Evolutionary conservation across 1,284 basidiomycete genomes (phyloP).

Genomic region (Kwoniella shivajii): DNA sequence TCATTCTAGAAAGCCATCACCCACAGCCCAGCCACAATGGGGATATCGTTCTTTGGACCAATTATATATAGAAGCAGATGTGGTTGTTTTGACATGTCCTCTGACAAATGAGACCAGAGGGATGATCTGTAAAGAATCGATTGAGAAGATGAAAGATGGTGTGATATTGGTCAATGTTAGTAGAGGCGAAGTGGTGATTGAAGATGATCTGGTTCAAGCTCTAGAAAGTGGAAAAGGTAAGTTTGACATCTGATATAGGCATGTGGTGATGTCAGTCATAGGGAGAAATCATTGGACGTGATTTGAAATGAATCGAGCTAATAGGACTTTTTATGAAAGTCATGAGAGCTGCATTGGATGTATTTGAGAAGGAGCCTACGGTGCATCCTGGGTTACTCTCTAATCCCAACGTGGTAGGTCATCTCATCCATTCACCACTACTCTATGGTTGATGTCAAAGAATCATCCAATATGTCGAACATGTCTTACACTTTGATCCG

Average conservation of each 20-base stretch:
- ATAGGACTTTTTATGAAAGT: conserved; percentile 24
- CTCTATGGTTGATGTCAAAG: too few relatives aligned
- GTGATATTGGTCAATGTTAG: conserved; percentile 34
- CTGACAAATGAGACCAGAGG: conserved; percentile 25
- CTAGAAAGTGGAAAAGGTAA: conserved; percentile 34
- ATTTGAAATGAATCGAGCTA: neutral
- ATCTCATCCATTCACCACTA: neutral
- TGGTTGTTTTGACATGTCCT: conserved; percentile 31
- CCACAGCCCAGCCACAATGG: conserved; percentile 6
- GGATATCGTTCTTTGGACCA: conserved; percentile 19
- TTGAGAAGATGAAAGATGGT: conserved; percentile 29
- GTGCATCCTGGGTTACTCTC: conserved; percentile 29
- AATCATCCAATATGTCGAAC: too few relatives aligned
- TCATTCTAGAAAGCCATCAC: conserved; percentile 17
- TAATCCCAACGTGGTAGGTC: conserved; percentile 35
- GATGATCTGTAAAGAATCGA: conserved; percentile 17
- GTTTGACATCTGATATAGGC: neutral
- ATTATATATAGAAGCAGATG: conserved; percentile 27
- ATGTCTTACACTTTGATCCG: too few relatives aligned
- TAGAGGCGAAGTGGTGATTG: conserved; percentile 27
- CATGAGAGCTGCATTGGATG: conserved; percentile 34
- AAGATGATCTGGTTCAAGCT: conserved; percentile 30
- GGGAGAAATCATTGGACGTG: neutral
- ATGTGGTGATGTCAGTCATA: too few relatives aligned
- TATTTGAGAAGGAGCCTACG: conserved; percentile 36